Evolutionary conservation across 305 asterid genomes (phyloP).

Genomic region (Fraxinus baroniana): DNA sequence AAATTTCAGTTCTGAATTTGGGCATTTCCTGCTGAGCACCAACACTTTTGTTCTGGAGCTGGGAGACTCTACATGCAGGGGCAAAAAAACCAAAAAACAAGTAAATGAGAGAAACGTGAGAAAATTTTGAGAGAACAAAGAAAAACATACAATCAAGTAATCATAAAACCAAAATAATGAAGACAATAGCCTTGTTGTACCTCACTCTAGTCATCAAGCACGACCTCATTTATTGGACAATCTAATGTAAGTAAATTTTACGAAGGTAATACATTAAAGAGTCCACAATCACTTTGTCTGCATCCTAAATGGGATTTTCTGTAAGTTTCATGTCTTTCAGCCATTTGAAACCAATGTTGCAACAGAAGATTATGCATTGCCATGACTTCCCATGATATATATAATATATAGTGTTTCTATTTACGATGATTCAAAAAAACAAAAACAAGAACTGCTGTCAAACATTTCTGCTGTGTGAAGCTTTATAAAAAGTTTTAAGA

Average conservation of each 20-base stretch:
- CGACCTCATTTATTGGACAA: neutral
- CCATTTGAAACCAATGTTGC: neutral
- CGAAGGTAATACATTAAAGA: neutral
- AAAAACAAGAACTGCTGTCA: neutral
- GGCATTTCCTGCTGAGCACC: conserved; percentile 29
- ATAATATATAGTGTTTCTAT: neutral
- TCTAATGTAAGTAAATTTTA: neutral
- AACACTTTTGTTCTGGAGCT: conserved; percentile 31
- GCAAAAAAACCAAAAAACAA: conserved; percentile 3
- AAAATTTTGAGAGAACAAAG: neutral
- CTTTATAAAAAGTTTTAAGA: neutral
- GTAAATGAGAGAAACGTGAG: neutral
- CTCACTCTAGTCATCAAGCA: neutral
- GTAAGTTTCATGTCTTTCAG: neutral
- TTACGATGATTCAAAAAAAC: neutral
- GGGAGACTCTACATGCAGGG: conserved; percentile 34
- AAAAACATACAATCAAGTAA: neutral
- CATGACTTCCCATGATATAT: neutral
- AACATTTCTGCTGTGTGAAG: neutral
- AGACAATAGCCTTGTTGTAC: neutral
- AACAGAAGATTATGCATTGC: neutral
- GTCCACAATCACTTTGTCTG: neutral
- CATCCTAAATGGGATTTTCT: neutral
- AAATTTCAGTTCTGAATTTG: conserved; percentile 26
- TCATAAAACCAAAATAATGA: neutral